Conservation (phyloP, 139 green algal genomes). For the Tetraselmis striata region DNA sequence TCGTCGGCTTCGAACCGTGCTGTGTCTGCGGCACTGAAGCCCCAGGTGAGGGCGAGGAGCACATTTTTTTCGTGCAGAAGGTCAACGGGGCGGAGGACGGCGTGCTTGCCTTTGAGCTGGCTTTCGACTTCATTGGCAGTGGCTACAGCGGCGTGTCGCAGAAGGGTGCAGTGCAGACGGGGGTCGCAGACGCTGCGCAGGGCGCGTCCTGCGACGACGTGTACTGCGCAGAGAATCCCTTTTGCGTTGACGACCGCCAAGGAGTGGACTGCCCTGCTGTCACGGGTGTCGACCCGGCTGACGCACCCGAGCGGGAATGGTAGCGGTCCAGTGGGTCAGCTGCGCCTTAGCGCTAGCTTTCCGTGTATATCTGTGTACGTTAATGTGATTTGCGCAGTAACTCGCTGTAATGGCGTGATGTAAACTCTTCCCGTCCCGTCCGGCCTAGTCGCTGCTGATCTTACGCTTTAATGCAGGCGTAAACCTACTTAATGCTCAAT, state of each 20-base stretch:
- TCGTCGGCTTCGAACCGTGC: neutral
- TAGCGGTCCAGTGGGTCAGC: too few relatives aligned
- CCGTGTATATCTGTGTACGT: too few relatives aligned
- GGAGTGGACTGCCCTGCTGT: neutral
- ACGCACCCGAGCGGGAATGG: neutral
- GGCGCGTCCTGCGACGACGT: neutral
- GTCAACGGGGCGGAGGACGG: neutral
- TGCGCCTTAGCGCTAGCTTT: too few relatives aligned
- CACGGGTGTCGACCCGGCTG: neutral
- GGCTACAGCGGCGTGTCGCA: neutral
- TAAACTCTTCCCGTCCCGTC: too few relatives aligned
- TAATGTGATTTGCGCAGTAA: too few relatives aligned
- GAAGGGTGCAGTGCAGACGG: neutral
- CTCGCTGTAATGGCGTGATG: too few relatives aligned
- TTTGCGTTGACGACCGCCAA: neutral
- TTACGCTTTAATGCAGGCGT: too few relatives aligned
- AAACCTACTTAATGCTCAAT: too few relatives aligned
- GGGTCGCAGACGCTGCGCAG: neutral
- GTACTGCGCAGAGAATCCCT: neutral
- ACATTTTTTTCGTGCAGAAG: neutral
- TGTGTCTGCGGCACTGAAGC: neutral
- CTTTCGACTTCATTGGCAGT: neutral
- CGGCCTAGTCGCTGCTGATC: too few relatives aligned
- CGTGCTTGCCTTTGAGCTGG: neutral
- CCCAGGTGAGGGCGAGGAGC: neutral